phyloP scores from a whole-genome alignment of 2,329 filamentous ascomycete genomes.

The Penicillium sp. region DNA sequence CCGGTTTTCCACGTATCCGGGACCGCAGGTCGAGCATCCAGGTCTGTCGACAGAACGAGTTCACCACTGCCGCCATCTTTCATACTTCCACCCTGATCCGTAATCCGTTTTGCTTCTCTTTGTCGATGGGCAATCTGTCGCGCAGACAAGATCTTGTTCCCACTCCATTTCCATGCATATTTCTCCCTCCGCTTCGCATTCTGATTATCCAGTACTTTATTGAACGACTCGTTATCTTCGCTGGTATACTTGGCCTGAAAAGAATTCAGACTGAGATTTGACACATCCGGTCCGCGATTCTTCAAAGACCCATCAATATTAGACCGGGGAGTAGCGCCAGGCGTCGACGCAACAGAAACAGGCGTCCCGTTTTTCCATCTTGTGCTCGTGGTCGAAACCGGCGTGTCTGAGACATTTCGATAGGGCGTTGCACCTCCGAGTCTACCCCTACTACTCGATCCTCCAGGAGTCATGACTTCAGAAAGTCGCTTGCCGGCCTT shows the following conservation, averaged over 20 bases:
- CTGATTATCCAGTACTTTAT: conserved; percentile 83
- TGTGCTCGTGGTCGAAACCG: conserved; percentile 49
- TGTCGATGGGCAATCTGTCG: conserved; percentile 55
- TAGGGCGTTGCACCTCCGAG: conserved; percentile 26
- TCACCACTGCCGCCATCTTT: conserved; percentile 49
- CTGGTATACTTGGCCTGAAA: conserved; percentile 95
- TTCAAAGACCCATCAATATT: neutral
- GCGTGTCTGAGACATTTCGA: conserved; percentile 63
- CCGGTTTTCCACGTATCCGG: conserved; percentile 71
- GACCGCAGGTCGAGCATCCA: conserved; percentile 70
- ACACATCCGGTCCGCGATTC: conserved; percentile 53
- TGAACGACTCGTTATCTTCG: conserved; percentile 97
- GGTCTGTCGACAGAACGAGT: conserved; percentile 58
- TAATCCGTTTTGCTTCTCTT: conserved; percentile 65
- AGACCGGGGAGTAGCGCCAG: conserved; percentile 20
- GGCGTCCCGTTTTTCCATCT: conserved; percentile 7
- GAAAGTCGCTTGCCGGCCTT: conserved; percentile 69
- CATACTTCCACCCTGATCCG: conserved; percentile 57
- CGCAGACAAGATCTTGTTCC: conserved; percentile 72
- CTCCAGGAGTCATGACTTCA: conserved; percentile 77
- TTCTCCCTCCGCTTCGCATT: conserved; percentile 81
- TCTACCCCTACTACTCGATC: conserved; percentile 37
- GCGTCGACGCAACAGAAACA: conserved; percentile 26
- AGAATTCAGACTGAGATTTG: conserved; percentile 72
- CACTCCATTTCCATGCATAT: conserved; percentile 82